Conservation (phyloP, 1,284 basidiomycete species). For the Leccinum colubrinum region DNA sequence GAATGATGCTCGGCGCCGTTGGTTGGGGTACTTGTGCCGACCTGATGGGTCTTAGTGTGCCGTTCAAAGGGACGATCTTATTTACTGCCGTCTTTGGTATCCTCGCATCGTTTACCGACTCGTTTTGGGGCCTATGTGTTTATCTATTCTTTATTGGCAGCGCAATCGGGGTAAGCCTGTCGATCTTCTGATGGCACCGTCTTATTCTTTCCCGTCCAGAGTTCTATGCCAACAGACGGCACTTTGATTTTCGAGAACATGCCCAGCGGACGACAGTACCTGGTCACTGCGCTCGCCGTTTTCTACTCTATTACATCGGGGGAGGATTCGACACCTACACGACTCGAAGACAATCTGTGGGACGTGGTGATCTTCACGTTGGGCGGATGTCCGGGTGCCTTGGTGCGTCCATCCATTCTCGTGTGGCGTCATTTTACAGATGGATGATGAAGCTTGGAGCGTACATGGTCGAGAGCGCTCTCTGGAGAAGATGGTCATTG, state of each 20-base stretch:
- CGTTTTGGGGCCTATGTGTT: background rate
- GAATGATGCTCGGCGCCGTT: background rate
- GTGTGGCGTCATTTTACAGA: background rate
- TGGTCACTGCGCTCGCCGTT: constrained; percentile 84
- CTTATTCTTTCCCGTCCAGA: constrained; percentile 39
- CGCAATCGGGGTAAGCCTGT: constrained; percentile 70
- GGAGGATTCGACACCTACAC: constrained; percentile 39
- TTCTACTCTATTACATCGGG: constrained; percentile 57
- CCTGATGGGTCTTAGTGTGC: background rate
- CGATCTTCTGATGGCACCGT: background rate
- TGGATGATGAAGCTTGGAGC: constrained; percentile 70
- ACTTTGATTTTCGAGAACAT: constrained; percentile 93
- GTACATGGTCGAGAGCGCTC: constrained; percentile 76
- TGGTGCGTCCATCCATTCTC: constrained; percentile 46
- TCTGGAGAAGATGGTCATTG: constrained; percentile 80
- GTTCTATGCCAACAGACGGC: constrained; percentile 96
- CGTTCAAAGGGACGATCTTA: background rate
- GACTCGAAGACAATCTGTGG: constrained; percentile 68
- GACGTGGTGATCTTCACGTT: constrained; percentile 83
- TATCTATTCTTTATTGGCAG: constrained; percentile 68
- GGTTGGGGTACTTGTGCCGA: background rate
- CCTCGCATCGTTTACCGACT: background rate
- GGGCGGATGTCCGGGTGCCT: constrained; percentile 84
- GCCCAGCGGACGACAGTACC: constrained; percentile 89
- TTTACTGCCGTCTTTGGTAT: background rate